Base-by-base conservation (phyloP, 108 stramenopile genomes). In the Epipyxis sp. region DNA sequence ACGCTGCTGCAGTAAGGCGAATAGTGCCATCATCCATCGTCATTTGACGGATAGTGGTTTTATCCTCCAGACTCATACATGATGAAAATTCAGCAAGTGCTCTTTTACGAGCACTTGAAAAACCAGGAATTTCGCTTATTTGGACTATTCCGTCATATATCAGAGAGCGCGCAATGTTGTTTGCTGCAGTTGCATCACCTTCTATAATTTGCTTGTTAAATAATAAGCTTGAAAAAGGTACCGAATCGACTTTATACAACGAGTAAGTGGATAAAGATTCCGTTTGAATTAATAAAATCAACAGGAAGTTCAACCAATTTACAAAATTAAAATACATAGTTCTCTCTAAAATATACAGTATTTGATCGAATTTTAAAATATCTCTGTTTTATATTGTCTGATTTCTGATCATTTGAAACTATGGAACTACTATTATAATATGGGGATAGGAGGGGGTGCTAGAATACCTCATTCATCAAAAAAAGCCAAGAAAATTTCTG, bases 1-100 rank as follows among this genome's bases (percentile, higher is more conserved):
- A 3, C 6, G 71, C 71, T 13, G n/a, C 71, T 6, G 42, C 16
- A 37, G 71, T 30, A 42, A 74, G 10, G 29, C 71, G 71, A 25
- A 37, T 37, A 42, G 46, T 6, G 46, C 71, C 71, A 74, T 74
- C 71, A 32, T 13, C 41, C 65, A 67, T 67, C 65, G 20, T 20
- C 25, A 74, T 13, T 37, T 68, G 65, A 57, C 16, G 34, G 30
- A 35, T 32, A 16, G 71, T 16, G n/a, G 71, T 42, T 13, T 3
- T 42, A 10, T 39, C 50, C 44, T 74, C 71, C 50, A 42, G 27
- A 13, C 34, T 3, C 6, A 74, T 27, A 42, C 71, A 74, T 30
- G 40, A 16, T 37, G 13, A 37, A 39, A 74, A 32, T 16, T 74
- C 71, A 37, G 16, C 44, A 39, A 74, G 32, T 6, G 71, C 71